Evolutionary conservation across 2,329 filamentous ascomycete genomes (phyloP).

Genomic region (Aspergillus niger): DNA sequence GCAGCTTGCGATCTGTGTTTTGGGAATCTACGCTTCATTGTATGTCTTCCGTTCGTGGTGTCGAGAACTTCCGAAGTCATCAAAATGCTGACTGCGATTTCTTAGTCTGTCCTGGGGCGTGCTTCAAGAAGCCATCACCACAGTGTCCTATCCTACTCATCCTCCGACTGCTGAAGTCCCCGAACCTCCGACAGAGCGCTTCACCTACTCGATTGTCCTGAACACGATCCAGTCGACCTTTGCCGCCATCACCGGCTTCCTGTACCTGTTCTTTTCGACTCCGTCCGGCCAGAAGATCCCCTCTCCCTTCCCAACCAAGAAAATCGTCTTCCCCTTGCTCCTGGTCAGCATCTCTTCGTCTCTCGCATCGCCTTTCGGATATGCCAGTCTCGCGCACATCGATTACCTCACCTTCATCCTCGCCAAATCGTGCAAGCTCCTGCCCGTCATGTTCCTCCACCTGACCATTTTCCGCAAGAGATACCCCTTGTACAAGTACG

Average conservation of each 20-base stretch:
- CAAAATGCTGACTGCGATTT: slow-evolving; percentile 3
- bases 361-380: slow-evolving; percentile 92
- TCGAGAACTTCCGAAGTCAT: neutral
- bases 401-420: slow-evolving; percentile 98
- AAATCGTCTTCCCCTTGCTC: slow-evolving; percentile 75
- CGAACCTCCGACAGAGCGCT: slow-evolving; percentile 62
- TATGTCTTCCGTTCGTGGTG: slow-evolving; percentile 45
- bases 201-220: slow-evolving; percentile 91
- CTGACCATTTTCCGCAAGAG: slow-evolving; percentile 84
- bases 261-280: slow-evolving; percentile 72
- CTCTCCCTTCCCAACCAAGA: slow-evolving; percentile 71
- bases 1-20: slow-evolving; percentile 83
- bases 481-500: slow-evolving; percentile 95
- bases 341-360: slow-evolving; percentile 86
- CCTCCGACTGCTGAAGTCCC: slow-evolving; percentile 49
- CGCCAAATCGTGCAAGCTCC: slow-evolving; percentile 95
- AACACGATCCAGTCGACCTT: slow-evolving; percentile 95
- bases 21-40: slow-evolving; percentile 96
- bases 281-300: slow-evolving; percentile 53
- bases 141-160: slow-evolving; percentile 74
- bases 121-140: slow-evolving; percentile 96
- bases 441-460: slow-evolving; percentile 98
- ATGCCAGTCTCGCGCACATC: slow-evolving; percentile 87
- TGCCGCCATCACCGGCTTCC: slow-evolving; percentile 76
- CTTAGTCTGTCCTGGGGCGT: slow-evolving; percentile 87